phyloP scores from a whole-genome alignment of 495 filamentous ascomycete genomes.

The Penicillium dipodomyicola region DNA sequence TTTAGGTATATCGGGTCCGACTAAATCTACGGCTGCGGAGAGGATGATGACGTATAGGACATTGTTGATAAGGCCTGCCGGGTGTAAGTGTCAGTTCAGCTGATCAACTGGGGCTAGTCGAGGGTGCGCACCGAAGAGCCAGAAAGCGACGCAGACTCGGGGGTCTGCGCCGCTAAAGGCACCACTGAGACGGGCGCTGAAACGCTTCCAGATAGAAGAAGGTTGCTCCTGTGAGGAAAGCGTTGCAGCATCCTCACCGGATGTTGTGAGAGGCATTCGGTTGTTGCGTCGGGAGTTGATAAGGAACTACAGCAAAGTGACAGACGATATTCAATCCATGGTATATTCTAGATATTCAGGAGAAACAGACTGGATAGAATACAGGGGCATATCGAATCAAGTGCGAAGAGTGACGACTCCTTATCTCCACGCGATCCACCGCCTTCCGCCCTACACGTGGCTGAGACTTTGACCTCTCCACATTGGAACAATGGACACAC shows the following conservation, averaged over 20 bases:
- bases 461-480: not conserved
- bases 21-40: slow-evolving; percentile 92
- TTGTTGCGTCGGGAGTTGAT: slow-evolving; percentile 3
- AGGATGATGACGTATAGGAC: slow-evolving; percentile 97
- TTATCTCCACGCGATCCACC: slow-evolving; percentile 20
- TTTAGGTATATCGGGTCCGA: slow-evolving; percentile 80
- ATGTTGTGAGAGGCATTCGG: slow-evolving; percentile 16
- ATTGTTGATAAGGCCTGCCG: slow-evolving; percentile 88
- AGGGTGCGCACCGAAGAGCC: slow-evolving; percentile 73
- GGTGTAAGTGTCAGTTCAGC: not conserved
- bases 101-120: not conserved
- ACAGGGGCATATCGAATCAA: not conserved
- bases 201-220: slow-evolving; percentile 67
- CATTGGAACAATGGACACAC: not conserved
- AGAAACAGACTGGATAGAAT: not conserved
- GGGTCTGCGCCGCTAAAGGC: slow-evolving; percentile 67
- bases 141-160: slow-evolving; percentile 78
- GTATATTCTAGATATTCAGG: not conserved
- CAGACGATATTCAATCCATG: not conserved
- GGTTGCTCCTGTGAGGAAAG: slow-evolving; percentile 70
- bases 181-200: slow-evolving; percentile 59
- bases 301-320: slow-evolving; percentile 18
- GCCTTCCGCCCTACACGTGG: slow-evolving; percentile 7
- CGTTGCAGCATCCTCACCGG: slow-evolving; percentile 35
- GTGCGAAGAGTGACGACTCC: slow-evolving; percentile 7